Evolutionary conservation across 495 filamentous ascomycete genomes (phyloP).

Genomic region (Xylaria cubensis): DNA sequence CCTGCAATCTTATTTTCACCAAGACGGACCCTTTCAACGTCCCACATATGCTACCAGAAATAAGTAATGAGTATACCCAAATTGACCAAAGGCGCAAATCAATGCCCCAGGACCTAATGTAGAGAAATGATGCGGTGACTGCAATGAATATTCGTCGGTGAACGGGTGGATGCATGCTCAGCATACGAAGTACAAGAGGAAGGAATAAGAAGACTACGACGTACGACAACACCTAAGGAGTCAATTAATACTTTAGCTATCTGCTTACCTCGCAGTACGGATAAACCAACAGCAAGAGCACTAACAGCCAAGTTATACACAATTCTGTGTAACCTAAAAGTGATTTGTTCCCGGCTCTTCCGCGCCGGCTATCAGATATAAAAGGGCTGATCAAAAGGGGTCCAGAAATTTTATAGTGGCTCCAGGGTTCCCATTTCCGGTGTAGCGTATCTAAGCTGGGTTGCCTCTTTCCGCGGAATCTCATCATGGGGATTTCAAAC

Average conservation of each 20-base stretch:
- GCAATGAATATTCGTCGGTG: background rate
- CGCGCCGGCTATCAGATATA: background rate
- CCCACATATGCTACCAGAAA: background rate
- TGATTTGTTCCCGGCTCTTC: slow-evolving; percentile 2
- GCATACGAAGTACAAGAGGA: background rate
- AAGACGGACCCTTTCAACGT: background rate
- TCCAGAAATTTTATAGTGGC: slow-evolving; percentile 6
- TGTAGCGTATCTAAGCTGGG: background rate
- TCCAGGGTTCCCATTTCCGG: background rate
- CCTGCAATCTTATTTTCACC: slow-evolving; percentile 15
- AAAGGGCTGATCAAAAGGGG: background rate
- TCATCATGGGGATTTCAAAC: background rate
- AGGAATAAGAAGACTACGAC: background rate
- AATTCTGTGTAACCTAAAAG: background rate
- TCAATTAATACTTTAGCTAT: too few relatives aligned
- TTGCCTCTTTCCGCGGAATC: background rate
- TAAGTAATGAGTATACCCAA: too few relatives aligned
- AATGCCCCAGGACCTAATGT: background rate
- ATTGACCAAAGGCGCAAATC: background rate
- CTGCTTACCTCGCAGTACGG: too few relatives aligned
- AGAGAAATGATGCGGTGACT: background rate
- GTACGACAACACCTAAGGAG: background rate
- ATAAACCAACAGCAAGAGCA: too few relatives aligned
- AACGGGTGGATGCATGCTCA: background rate
- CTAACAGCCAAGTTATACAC: background rate